Evolutionary conservation across 2,329 filamentous ascomycete species (phyloP).

Genomic region (Samsoniella hepiali): DNA sequence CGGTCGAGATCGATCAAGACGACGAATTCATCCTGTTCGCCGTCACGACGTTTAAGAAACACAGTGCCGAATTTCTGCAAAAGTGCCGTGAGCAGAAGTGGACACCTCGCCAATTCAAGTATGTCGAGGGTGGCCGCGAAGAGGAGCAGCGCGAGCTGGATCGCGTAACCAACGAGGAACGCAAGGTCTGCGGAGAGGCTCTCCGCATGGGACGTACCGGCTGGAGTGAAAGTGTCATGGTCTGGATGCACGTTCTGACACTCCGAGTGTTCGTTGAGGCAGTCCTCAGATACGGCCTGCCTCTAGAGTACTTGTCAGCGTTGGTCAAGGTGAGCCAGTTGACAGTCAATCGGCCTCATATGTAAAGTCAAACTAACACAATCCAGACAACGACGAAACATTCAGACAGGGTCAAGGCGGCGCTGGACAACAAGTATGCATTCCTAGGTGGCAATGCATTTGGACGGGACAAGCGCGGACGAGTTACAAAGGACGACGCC

Average conservation of each 20-base stretch:
- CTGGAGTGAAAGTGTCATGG: constrained; percentile 94
- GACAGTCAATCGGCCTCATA: neutral
- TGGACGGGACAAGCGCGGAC: constrained; percentile 87
- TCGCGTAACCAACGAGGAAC: constrained; percentile 76
- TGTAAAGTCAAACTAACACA: neutral
- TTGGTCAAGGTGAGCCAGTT: constrained; percentile 69
- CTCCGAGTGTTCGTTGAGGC: constrained; percentile 96
- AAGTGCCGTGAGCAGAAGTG: constrained; percentile 92
- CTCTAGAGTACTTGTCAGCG: constrained; percentile 82
- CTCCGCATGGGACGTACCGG: constrained; percentile 83
- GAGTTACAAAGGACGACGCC: constrained; percentile 85
- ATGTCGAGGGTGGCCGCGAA: constrained; percentile 84
- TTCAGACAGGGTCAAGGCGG: constrained; percentile 72
- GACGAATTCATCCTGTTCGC: constrained; percentile 86
- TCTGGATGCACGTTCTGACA: constrained; percentile 89
- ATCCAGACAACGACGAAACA: constrained; percentile 76
- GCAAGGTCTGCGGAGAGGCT: constrained; percentile 90
- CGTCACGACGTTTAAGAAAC: constrained; percentile 92
- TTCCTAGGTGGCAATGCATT: constrained; percentile 95
- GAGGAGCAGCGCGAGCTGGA: constrained; percentile 86
- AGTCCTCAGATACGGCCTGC: constrained; percentile 91
- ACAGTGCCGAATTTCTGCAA: constrained; percentile 80
- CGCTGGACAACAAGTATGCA: constrained; percentile 79
- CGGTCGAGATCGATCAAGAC: constrained; percentile 74
- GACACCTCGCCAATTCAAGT: constrained; percentile 92